Conservation (phyloP, 345 rosid genomes). For the Dipteronia sinensis region DNA sequence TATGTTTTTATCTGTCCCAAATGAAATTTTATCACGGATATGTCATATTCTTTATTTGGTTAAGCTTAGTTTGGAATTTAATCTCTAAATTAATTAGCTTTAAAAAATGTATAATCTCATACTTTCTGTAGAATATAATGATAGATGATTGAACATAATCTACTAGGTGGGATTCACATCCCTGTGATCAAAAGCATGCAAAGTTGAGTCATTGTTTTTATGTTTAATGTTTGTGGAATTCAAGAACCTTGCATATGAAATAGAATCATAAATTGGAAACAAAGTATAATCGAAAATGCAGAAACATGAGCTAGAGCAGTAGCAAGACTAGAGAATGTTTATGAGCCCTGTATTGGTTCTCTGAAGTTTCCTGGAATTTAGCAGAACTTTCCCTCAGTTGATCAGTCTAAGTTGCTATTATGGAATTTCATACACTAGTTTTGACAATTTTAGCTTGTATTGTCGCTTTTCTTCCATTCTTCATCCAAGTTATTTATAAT, state of each 20-base stretch:
- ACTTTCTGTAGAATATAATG: not conserved
- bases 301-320: not conserved
- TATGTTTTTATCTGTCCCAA: not conserved
- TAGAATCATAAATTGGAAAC: not conserved
- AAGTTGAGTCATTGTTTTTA: not conserved
- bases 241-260: not conserved
- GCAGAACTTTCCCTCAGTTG: not conserved
- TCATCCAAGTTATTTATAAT: not conserved
- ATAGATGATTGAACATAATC: constrained; percentile 4
- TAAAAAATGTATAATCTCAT: not conserved
- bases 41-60: not conserved
- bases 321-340: not conserved
- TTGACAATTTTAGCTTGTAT: not conserved
- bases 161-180: not conserved
- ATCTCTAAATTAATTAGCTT: not conserved
- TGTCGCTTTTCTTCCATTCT: not conserved
- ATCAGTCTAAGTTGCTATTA: not conserved
- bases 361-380: not conserved
- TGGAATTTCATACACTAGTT: not conserved
- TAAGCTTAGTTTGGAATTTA: not conserved
- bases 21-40: not conserved
- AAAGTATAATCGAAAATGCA: not conserved
- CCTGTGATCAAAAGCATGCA: not conserved
- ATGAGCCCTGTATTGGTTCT: not conserved
- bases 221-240: not conserved